A percentile compares a stretch with the other conserved stretches of the same genome.
Conservation (phyloP, 768 basidiomycete genomes). For the Agaricus blazei region DNA sequence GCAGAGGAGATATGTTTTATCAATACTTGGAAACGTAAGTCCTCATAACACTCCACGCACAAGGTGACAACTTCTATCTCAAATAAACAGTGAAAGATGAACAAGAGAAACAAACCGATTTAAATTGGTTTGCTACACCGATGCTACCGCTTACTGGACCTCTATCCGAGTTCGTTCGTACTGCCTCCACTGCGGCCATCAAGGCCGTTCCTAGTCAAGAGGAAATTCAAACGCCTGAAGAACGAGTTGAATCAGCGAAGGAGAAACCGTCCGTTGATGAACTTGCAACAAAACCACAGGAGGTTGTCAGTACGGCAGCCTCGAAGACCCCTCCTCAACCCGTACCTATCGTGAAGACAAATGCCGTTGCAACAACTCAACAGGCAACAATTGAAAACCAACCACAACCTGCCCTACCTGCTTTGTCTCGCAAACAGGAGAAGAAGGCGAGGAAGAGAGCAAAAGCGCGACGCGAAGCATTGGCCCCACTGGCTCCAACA, state of each 20-base stretch:
- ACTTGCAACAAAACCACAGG: neutral
- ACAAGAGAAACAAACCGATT: neutral
- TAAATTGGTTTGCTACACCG: slow-evolving; percentile 8
- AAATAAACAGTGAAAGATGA: neutral
- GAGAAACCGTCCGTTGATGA: neutral
- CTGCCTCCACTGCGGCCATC: neutral
- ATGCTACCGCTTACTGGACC: neutral
- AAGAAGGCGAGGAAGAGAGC: neutral
- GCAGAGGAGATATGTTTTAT: slow-evolving; percentile 10
- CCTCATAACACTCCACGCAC: neutral
- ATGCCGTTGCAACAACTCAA: neutral
- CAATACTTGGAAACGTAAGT: slow-evolving; percentile 26
- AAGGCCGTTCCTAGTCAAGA: neutral
- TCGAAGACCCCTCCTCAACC: neutral
- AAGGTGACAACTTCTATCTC: no score
- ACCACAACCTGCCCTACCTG: neutral
- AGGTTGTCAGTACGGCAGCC: neutral
- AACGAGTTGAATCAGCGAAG: neutral
- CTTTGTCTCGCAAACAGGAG: neutral
- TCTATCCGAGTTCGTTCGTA: neutral
- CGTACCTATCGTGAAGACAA: neutral
- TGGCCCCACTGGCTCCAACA: neutral
- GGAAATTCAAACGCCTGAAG: neutral
- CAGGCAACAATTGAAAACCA: neutral
- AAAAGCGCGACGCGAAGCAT: neutral